A percentile compares a stretch with the other conserved stretches of the same genome.
These are phyloP conservation scores for Rhododendron ferrugineum DNA, from an alignment of 148 eudicot species.

Conservation along the genomic window DNA sequence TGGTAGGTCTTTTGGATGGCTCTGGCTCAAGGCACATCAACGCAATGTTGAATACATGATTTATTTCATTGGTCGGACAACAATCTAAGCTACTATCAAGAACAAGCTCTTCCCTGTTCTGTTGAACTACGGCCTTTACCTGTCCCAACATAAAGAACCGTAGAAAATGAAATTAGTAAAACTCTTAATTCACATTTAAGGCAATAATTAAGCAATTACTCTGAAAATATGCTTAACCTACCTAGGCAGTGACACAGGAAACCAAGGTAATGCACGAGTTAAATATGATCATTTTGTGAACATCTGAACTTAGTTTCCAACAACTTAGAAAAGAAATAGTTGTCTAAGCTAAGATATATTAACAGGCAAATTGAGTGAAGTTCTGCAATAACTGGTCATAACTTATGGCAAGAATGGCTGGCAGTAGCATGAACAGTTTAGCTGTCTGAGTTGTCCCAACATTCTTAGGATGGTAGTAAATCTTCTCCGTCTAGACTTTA, in stretches of 20 bases:
- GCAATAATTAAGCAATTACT: not conserved
- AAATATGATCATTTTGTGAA: not conserved
- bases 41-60: constrained; percentile 50
- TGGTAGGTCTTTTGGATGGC: constrained; percentile 64
- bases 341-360: not conserved
- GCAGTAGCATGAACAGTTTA: not conserved
- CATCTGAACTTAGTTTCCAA: not conserved
- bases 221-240: not conserved
- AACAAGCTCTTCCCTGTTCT: constrained; percentile 67
- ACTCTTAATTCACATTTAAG: not conserved
- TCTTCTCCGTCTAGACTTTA: not conserved
- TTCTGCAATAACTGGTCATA: not conserved
- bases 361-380: not conserved
- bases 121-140: constrained; percentile 72
- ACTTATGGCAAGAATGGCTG: not conserved
- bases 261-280: not conserved
- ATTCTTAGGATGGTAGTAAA: not conserved
- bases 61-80: constrained; percentile 48
- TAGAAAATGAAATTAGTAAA: not conserved
- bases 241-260: not conserved
- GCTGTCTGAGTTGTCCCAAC: not conserved
- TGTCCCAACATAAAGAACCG: constrained; percentile 27
- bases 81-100: constrained; percentile 55
- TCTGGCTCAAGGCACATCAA: constrained; percentile 75
- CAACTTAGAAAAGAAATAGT: not conserved